Percentiles rank a stretch among this genome's conserved stretches.
These are phyloP conservation scores for Pisolithus tinctorius DNA, from an alignment of 768 basidiomycete species.

Conservation along the genomic window DNA sequence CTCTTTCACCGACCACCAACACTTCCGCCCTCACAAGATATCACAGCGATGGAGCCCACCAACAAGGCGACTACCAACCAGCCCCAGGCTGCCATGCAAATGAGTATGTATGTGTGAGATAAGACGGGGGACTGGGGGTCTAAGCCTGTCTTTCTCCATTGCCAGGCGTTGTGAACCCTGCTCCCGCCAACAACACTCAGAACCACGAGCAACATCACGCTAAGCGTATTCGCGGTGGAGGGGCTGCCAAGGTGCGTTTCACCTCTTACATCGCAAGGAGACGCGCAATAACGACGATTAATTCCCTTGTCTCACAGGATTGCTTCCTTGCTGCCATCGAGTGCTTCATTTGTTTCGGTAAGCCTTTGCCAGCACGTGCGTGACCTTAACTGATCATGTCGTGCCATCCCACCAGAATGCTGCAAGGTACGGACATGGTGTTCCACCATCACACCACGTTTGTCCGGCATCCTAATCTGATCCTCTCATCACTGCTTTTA, in stretches of 20 bases:
- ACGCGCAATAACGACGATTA: background rate
- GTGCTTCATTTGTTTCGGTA: conserved; percentile 72
- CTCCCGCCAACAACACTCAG: conserved; percentile 29
- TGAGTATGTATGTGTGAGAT: conserved; percentile 42
- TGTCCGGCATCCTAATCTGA: background rate
- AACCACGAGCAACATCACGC: conserved; percentile 38
- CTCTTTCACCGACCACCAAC: background rate
- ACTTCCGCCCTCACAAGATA: conserved; percentile 19
- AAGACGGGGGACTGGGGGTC: background rate
- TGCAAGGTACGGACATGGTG: conserved; percentile 46
- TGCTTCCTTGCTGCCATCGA: conserved; percentile 56
- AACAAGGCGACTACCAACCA: conserved; percentile 38
- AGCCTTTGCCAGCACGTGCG: conserved; percentile 16
- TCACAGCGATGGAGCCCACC: conserved; percentile 22
- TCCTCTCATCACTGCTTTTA: conserved; percentile 17
- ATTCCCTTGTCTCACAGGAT: conserved; percentile 37
- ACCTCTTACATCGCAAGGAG: background rate
- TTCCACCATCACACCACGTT: background rate
- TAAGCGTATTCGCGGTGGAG: conserved; percentile 62
- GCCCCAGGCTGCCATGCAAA: conserved; percentile 53
- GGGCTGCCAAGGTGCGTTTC: conserved; percentile 51
- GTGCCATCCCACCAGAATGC: conserved; percentile 41
- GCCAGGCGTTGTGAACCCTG: conserved; percentile 43
- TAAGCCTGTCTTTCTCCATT: background rate
- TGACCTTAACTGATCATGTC: background rate